phyloP scores from a whole-genome alignment of 2,329 filamentous ascomycete species.

The Neobulgaria alba region DNA sequence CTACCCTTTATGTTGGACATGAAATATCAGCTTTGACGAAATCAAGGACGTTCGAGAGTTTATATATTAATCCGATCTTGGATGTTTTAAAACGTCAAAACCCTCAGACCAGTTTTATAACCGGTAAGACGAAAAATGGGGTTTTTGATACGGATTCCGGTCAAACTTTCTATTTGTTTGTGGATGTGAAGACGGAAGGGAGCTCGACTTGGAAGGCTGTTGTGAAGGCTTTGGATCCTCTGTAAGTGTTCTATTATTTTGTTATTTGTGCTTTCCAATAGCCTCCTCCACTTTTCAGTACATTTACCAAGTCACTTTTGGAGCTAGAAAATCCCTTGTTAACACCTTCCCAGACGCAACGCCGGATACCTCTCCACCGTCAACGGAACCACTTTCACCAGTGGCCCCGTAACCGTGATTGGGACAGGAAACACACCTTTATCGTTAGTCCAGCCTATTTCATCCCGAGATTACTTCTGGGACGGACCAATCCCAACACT shows the following conservation, averaged over 20 bases:
- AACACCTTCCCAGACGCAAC: constrained; percentile 11
- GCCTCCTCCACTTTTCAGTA: too few relatives aligned
- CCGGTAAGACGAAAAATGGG: constrained; percentile 43
- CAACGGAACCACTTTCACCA: constrained; percentile 18
- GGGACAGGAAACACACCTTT: constrained; percentile 34
- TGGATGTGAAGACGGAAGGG: constrained; percentile 54
- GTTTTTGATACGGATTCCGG: constrained; percentile 47
- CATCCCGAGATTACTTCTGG: constrained; percentile 48
- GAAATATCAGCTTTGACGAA: constrained; percentile 20
- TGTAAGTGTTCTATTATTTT: too few relatives aligned
- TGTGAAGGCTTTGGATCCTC: constrained; percentile 45
- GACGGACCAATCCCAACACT: constrained; percentile 35
- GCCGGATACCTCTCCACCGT: constrained; percentile 27
- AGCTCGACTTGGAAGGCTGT: constrained; percentile 46
- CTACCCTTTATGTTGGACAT: constrained; percentile 22
- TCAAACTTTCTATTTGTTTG: constrained; percentile 56
- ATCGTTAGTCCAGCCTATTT: constrained; percentile 38
- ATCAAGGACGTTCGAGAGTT: constrained; percentile 19
- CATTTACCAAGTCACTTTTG: too few relatives aligned
- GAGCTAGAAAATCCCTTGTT: too few relatives aligned
- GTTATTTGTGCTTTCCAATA: too few relatives aligned
- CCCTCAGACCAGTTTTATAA: constrained; percentile 34
- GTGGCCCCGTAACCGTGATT: constrained; percentile 22
- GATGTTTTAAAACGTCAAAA: constrained; percentile 22
- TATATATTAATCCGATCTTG: constrained; percentile 25